Evolutionary conservation across 208 protist species (phyloP).

Genomic region (Naegleria gruberi): DNA sequence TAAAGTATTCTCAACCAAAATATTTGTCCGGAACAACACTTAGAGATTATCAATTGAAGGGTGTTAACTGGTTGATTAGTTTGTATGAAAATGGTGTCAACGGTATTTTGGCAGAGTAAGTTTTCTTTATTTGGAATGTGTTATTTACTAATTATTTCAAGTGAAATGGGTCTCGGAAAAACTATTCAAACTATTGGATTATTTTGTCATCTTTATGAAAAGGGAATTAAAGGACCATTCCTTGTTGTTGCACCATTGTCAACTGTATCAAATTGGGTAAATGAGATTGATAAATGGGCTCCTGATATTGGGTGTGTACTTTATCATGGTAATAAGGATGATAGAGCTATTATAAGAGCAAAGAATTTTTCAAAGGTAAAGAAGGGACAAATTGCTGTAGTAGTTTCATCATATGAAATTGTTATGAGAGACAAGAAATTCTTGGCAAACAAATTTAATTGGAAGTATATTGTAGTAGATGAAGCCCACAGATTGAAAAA

Average conservation of each 20-base stretch:
- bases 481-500: conserved; percentile 35
- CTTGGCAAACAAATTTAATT: conserved; percentile 60
- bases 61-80: conserved; percentile 95
- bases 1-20: conserved; percentile 32
- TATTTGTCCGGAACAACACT: conserved; percentile 61
- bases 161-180: conserved; percentile 79
- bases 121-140: conserved; percentile 45
- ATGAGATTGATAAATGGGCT: conserved; percentile 90
- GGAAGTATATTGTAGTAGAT: conserved; percentile 24
- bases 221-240: conserved; percentile 82
- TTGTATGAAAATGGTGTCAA: conserved; percentile 91
- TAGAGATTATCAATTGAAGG: conserved; percentile 92
- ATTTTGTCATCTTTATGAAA: conserved; percentile 82
- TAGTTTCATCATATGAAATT: conserved; percentile 96
- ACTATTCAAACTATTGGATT: conserved; percentile 88
- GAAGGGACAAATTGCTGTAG: conserved; percentile 34
- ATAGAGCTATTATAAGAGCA: conserved; percentile 56
- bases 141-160: not conserved
- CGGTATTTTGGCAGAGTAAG: conserved; percentile 93
- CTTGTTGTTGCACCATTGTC: conserved; percentile 90
- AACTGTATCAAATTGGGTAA: conserved; percentile 93
- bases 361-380: conserved; percentile 43
- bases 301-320: conserved; percentile 77
- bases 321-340: conserved; percentile 85
- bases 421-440: conserved; percentile 72